Conservation (phyloP, 768 basidiomycete genomes). For the Boletus rubroflammeus region DNA sequence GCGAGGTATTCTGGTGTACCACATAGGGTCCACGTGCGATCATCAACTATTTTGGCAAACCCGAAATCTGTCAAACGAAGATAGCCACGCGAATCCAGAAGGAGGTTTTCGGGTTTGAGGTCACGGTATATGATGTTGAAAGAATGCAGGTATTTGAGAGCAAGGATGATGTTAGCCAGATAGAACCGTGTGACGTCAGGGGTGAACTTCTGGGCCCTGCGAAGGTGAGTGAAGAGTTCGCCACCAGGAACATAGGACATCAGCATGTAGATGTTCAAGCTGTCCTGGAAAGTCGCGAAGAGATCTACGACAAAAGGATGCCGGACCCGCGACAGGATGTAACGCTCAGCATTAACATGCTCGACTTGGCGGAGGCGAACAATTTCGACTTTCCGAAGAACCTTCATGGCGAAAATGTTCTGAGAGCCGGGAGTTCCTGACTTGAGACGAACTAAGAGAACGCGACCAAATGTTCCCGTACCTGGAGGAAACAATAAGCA, state of each 20-base stretch:
- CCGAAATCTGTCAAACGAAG: conserved; percentile 96
- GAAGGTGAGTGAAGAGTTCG: conserved; percentile 94
- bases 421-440: conserved; percentile 42
- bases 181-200: conserved; percentile 98
- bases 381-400: conserved; percentile 81
- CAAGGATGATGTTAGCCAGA: conserved; percentile 92
- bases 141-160: conserved; percentile 90
- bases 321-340: conserved; percentile 85
- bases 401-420: conserved; percentile 81
- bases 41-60: conserved; percentile 96
- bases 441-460: conserved; percentile 80
- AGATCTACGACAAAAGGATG: conserved; percentile 98
- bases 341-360: conserved; percentile 95
- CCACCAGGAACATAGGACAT: conserved; percentile 96
- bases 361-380: conserved; percentile 92
- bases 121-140: conserved; percentile 99
- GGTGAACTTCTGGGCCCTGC: conserved; percentile 90
- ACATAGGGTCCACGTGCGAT: conserved; percentile 97
- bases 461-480: conserved; percentile 94
- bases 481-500: conserved; percentile 44
- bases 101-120: conserved; percentile 97
- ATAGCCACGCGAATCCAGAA: conserved; percentile 90
- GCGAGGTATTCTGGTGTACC: conserved; percentile 96
- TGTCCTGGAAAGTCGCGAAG: conserved; percentile 93
- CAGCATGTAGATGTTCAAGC: conserved; percentile 96